A percentile compares a stretch with the other conserved stretches of the same genome.
Conservation (phyloP, 345 rosid genomes). For the Cardiospermum halicacabum region DNA sequence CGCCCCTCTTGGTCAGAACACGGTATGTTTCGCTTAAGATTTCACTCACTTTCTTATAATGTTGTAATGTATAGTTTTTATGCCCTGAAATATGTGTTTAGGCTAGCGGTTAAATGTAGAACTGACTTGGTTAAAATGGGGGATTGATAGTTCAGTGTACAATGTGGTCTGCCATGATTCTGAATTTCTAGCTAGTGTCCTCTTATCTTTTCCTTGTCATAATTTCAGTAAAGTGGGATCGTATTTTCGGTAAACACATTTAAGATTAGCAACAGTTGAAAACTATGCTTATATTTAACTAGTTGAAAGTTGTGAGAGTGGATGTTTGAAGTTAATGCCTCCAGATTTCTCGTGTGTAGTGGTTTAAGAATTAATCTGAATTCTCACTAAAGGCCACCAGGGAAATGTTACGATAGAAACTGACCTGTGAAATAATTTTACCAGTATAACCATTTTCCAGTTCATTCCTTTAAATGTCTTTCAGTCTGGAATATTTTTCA, state of each 20-base stretch:
- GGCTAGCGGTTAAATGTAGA: neutral
- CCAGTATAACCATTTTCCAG: too few relatives aligned
- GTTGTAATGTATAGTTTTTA: neutral
- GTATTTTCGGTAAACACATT: neutral
- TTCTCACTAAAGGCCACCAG: neutral
- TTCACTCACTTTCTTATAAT: too few relatives aligned
- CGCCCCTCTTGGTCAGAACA: slow-evolving; percentile 96
- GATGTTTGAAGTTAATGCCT: neutral
- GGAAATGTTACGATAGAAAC: neutral
- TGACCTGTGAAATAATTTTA: neutral
- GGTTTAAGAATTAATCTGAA: neutral
- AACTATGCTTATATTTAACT: neutral
- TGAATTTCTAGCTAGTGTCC: neutral
- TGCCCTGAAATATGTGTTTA: neutral
- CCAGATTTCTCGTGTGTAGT: neutral
- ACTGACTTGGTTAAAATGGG: neutral
- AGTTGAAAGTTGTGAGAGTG: neutral
- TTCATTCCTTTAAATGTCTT: neutral
- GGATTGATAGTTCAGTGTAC: neutral
- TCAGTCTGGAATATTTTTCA: neutral
- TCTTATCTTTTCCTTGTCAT: neutral
- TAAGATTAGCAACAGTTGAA: neutral
- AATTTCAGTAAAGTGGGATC: too few relatives aligned
- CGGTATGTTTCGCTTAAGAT: slow-evolving; percentile 40
- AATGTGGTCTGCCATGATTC: neutral